These are phyloP conservation scores for Ceratocystis ficicola DNA, from an alignment of 2,329 filamentous ascomycete species.

Conservation along the genomic window DNA sequence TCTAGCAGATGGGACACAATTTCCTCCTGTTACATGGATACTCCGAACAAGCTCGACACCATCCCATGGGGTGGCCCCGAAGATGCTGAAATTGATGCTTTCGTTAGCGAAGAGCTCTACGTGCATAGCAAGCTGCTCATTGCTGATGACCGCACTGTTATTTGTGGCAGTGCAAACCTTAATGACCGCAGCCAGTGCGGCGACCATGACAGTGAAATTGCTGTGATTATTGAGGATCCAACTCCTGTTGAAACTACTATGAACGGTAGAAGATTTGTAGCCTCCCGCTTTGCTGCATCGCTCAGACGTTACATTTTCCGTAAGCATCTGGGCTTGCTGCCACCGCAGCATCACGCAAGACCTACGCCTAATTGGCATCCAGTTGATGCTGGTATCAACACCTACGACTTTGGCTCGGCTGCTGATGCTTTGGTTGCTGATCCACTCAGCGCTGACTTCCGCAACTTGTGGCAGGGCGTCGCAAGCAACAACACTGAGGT, in stretches of 20 bases:
- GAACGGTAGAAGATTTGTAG: constrained; percentile 59
- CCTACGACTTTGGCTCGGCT: constrained; percentile 58
- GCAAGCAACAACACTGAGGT: constrained; percentile 68
- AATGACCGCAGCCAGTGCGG: constrained; percentile 64
- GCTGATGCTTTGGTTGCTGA: constrained; percentile 60
- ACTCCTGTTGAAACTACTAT: constrained; percentile 58
- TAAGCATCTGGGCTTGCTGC: constrained; percentile 78
- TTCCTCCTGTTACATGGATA: constrained; percentile 70
- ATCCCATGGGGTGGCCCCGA: constrained; percentile 44
- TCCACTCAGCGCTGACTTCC: constrained; percentile 57
- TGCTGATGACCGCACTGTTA: constrained; percentile 68
- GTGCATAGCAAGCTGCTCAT: constrained; percentile 62
- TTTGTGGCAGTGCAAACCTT: constrained; percentile 57
- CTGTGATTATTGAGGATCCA: constrained; percentile 75
- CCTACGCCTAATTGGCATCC: constrained; percentile 67
- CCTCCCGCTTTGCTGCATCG: constrained; percentile 63
- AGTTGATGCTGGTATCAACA: constrained; percentile 56
- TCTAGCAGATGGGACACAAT: constrained; percentile 53
- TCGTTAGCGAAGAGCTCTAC: constrained; percentile 51
- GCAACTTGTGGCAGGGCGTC: constrained; percentile 57
- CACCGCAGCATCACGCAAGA: constrained; percentile 55
- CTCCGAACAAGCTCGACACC: constrained; percentile 53
- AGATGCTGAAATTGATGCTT: constrained; percentile 47
- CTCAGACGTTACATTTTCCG: constrained; percentile 78
- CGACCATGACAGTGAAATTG: constrained; percentile 75